Evolutionary conservation across 164 flowering plant species (phyloP).

Genomic region (Aristolochia fimbriata): DNA sequence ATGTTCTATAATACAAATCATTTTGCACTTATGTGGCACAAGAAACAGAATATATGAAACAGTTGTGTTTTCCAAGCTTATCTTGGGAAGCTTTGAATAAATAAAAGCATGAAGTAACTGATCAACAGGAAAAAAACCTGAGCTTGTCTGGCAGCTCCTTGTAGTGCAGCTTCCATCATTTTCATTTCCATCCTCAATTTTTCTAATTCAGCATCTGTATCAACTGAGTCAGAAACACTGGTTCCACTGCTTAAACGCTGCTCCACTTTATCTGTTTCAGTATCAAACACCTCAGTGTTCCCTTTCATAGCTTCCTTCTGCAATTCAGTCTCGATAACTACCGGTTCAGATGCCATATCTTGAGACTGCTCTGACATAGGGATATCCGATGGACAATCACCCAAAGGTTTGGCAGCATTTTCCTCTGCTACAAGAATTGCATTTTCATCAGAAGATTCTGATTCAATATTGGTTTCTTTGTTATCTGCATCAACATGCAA

Average conservation of each 20-base stretch:
- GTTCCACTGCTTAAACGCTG: conserved; percentile 28
- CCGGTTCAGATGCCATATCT: conserved; percentile 20
- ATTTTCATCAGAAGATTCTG: conserved; percentile 21
- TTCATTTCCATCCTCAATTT: conserved; percentile 79
- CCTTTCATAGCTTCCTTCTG: conserved; percentile 20
- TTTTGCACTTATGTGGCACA: too few relatives aligned
- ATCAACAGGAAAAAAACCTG: conserved; percentile 44
- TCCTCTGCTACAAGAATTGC: conserved; percentile 14
- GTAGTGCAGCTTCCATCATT: conserved; percentile 94
- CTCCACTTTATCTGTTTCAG: conserved; percentile 24
- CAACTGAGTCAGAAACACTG: conserved; percentile 26
- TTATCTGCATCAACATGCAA: conserved; percentile 19
- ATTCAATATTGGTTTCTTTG: conserved; percentile 16
- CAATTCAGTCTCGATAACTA: conserved; percentile 23
- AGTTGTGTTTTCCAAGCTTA: too few relatives aligned
- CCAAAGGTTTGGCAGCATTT: conserved; percentile 19
- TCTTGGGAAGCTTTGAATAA: too few relatives aligned
- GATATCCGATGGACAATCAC: conserved; percentile 7
- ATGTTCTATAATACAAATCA: too few relatives aligned
- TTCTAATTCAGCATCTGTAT: conserved; percentile 43
- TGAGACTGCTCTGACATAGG: conserved; percentile 17
- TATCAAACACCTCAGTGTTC: conserved; percentile 17
- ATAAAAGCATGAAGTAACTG: too few relatives aligned
- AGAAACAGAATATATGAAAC: too few relatives aligned
- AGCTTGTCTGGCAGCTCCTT: conserved; percentile 98